phyloP scores from a whole-genome alignment of 768 basidiomycete genomes.

The Dentipellis fragilis region DNA sequence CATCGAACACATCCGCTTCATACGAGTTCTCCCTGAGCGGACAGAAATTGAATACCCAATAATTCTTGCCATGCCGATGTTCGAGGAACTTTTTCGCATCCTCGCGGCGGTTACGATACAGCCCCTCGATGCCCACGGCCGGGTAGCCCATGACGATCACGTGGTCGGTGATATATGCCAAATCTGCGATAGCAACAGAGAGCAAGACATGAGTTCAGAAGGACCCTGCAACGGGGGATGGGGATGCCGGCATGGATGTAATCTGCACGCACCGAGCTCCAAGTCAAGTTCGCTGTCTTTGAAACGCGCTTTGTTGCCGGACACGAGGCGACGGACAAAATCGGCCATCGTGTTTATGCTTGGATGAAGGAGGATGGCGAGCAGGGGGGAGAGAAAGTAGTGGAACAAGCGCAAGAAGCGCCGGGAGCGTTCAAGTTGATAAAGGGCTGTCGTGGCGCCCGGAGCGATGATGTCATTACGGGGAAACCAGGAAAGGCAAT shows the following conservation, averaged over 20 bases:
- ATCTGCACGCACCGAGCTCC: constrained; percentile 49
- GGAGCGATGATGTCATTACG: background rate
- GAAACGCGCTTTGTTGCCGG: constrained; percentile 74
- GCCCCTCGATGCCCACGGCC: constrained; percentile 63
- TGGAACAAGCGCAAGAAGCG: background rate
- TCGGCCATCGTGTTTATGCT: constrained; percentile 37
- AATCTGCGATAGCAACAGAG: constrained; percentile 23
- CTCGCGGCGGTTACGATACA: constrained; percentile 71
- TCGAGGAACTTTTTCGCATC: constrained; percentile 73
- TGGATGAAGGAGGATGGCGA: background rate
- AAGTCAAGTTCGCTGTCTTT: constrained; percentile 55
- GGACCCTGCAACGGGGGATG: background rate
- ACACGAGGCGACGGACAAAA: constrained; percentile 64
- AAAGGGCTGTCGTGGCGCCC: background rate
- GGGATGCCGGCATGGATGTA: constrained; percentile 6
- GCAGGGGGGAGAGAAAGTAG: background rate
- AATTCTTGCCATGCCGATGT: constrained; percentile 62
- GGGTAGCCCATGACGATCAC: constrained; percentile 83
- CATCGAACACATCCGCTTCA: constrained; percentile 53
- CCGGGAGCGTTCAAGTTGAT: background rate
- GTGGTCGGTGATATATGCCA: constrained; percentile 64
- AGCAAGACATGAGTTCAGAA: too few species aligned
- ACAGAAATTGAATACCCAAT: constrained; percentile 87
- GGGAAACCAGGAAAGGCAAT: background rate
- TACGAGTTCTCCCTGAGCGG: constrained; percentile 77